Percentiles rank a stretch among this genome's conserved stretches.
These are phyloP conservation scores for Solanum bukasovii DNA, from an alignment of 257 asterid genomes.

Conservation along the genomic window DNA sequence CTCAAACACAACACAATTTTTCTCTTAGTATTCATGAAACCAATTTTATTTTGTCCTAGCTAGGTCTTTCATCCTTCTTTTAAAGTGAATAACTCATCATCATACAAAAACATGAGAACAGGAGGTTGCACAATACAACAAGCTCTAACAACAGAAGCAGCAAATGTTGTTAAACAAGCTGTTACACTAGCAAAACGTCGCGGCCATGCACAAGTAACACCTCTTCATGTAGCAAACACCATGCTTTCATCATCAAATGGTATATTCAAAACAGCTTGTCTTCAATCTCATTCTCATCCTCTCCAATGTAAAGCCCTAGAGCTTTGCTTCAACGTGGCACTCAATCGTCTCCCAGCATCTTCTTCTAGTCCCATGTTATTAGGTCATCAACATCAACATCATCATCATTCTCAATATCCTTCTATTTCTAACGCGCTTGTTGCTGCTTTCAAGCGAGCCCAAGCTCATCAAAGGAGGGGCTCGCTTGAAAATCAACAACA, in stretches of 20 bases:
- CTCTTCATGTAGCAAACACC: slow-evolving; percentile 79
- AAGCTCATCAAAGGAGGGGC: slow-evolving; percentile 85
- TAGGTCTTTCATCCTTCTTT: background rate
- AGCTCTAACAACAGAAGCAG: slow-evolving; percentile 46
- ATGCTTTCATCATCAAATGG: slow-evolving; percentile 59
- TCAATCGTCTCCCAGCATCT: slow-evolving; percentile 71
- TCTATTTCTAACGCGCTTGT: slow-evolving; percentile 79
- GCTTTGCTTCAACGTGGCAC: slow-evolving; percentile 92
- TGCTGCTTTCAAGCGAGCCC: slow-evolving; percentile 95
- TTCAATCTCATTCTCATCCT: slow-evolving; percentile 72
- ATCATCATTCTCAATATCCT: slow-evolving; percentile 27
- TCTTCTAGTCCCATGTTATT: slow-evolving; percentile 27
- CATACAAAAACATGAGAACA: slow-evolving; percentile 41
- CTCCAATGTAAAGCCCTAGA: slow-evolving; percentile 90
- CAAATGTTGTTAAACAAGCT: slow-evolving; percentile 50
- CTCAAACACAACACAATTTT: background rate
- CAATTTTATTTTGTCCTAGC: background rate
- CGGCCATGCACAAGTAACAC: slow-evolving; percentile 92
- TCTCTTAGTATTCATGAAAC: background rate
- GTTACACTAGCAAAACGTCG: slow-evolving; percentile 62
- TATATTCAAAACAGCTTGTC: slow-evolving; percentile 51
- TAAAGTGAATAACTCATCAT: background rate
- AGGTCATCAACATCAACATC: background rate
- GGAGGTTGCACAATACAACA: slow-evolving; percentile 63
- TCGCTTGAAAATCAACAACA: slow-evolving; percentile 54